These are phyloP conservation scores for Penicillium waksmanii DNA, from an alignment of 495 filamentous ascomycete genomes.

Conservation along the genomic window DNA sequence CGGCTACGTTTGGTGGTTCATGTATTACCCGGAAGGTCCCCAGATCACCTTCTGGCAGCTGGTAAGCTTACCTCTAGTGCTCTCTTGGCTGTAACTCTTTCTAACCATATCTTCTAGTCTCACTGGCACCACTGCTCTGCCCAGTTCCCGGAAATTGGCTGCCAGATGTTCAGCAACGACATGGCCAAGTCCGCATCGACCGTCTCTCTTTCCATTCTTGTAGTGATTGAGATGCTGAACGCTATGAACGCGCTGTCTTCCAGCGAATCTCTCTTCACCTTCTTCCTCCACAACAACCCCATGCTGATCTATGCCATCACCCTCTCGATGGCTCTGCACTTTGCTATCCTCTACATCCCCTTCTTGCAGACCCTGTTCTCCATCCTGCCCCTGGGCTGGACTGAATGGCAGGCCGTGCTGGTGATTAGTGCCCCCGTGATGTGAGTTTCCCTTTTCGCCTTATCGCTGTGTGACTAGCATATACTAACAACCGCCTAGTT, in stretches of 20 bases:
- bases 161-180: constrained; percentile 89
- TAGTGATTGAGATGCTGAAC: constrained; percentile 99
- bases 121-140: constrained; percentile 93
- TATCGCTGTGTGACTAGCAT: background rate
- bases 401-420: constrained; percentile 92
- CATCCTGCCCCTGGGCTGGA: constrained; percentile 85
- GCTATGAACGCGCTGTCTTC: constrained; percentile 98
- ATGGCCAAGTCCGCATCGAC: constrained; percentile 94
- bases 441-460: constrained; percentile 57
- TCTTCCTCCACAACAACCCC: constrained; percentile 96
- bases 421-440: constrained; percentile 90
- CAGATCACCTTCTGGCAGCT: constrained; percentile 93
- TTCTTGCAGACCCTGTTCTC: constrained; percentile 88
- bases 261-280: constrained; percentile 89
- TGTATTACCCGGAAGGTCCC: constrained; percentile 91
- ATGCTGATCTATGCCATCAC: constrained; percentile 93
- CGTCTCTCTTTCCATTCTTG: constrained; percentile 85
- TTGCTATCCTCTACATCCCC: constrained; percentile 90
- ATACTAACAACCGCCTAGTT: constrained; percentile 43
- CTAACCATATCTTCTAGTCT: constrained; percentile 47
- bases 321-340: constrained; percentile 95
- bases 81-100: constrained; percentile 12
- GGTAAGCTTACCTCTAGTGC: constrained; percentile 41
- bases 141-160: constrained; percentile 89
- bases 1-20: constrained; percentile 99